phyloP scores from a whole-genome alignment of 2,329 filamentous ascomycete species.

The Cytospora chrysosperma region DNA sequence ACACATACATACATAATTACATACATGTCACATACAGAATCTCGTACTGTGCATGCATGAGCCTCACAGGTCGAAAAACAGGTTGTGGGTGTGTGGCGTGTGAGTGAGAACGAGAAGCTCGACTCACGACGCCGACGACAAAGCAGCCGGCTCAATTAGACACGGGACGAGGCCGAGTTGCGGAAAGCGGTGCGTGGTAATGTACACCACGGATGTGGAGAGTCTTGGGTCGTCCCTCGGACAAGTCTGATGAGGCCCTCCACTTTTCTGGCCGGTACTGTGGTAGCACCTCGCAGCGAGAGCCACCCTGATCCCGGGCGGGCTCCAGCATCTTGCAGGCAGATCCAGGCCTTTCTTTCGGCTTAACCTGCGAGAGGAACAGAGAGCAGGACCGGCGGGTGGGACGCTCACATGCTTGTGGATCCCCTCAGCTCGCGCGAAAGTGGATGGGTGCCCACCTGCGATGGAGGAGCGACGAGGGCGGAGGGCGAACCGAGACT shows the following conservation, averaged over 20 bases:
- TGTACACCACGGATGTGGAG: constrained; percentile 15
- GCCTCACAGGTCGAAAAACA: neutral
- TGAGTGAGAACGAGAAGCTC: no score
- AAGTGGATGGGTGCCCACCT: constrained; percentile 20
- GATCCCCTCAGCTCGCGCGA: constrained; percentile 20
- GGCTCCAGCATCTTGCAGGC: constrained; percentile 19
- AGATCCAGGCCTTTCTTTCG: constrained; percentile 24
- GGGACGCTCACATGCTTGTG: constrained; percentile 18
- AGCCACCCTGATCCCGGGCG: constrained; percentile 18
- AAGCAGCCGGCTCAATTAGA: no score
- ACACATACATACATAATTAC: no score
- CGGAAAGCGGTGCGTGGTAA: constrained; percentile 14
- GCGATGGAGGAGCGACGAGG: constrained; percentile 16
- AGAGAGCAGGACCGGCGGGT: constrained; percentile 15
- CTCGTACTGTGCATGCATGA: neutral
- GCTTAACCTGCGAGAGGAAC: constrained; percentile 21
- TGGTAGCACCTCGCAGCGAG: constrained; percentile 14
- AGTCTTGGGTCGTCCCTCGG: neutral
- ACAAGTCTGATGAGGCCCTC: constrained; percentile 19
- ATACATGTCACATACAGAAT: no score
- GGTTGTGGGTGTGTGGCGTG: neutral
- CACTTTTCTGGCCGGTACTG: constrained; percentile 19
- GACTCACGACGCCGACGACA: no score
- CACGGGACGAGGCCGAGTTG: constrained; percentile 20
- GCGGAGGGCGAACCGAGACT: constrained; percentile 10